phyloP scores from a whole-genome alignment of 2,329 filamentous ascomycete genomes.

The Fusarium longipes region DNA sequence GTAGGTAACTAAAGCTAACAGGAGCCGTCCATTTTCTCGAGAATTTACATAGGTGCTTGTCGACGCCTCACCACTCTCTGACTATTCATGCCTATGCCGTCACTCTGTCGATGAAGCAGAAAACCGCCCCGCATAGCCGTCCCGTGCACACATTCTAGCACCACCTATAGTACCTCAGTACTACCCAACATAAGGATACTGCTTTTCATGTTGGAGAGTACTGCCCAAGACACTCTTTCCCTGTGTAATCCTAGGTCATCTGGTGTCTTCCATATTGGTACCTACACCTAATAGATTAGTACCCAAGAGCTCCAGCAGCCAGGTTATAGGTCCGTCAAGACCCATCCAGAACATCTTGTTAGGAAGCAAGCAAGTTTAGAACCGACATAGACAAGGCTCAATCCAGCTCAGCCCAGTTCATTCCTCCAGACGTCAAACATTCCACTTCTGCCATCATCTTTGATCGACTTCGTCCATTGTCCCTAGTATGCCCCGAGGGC shows the following conservation, averaged over 20 bases:
- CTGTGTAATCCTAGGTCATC: slow-evolving; percentile 40
- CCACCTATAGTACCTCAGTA: slow-evolving; percentile 1
- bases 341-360: slow-evolving; percentile 35
- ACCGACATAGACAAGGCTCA: slow-evolving; percentile 27
- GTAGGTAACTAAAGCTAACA: slow-evolving; percentile 19
- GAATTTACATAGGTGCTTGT: slow-evolving; percentile 24
- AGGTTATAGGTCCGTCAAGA: slow-evolving; percentile 29
- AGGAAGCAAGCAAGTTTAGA: slow-evolving; percentile 36
- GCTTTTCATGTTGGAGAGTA: slow-evolving; percentile 29
- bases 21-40: slow-evolving; percentile 22
- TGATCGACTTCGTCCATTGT: slow-evolving; percentile 23
- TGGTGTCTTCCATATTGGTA: too few species aligned
- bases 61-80: slow-evolving; percentile 30
- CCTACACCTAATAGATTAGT: not conserved
- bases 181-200: slow-evolving; percentile 16
- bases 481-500: slow-evolving; percentile 35
- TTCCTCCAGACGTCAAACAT: slow-evolving; percentile 46
- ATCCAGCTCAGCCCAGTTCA: slow-evolving; percentile 43
- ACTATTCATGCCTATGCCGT: slow-evolving; percentile 42
- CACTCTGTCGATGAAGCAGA: slow-evolving; percentile 43
- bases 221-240: slow-evolving; percentile 31
- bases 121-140: slow-evolving; percentile 43
- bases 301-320: slow-evolving; percentile 24
- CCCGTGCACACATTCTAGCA: slow-evolving; percentile 30
- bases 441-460: slow-evolving; percentile 47